Percentiles rank a stretch among this genome's conserved stretches.
These are phyloP conservation scores for Trypanosoma avium DNA, from an alignment of 208 protist genomes.

Conservation along the genomic window DNA sequence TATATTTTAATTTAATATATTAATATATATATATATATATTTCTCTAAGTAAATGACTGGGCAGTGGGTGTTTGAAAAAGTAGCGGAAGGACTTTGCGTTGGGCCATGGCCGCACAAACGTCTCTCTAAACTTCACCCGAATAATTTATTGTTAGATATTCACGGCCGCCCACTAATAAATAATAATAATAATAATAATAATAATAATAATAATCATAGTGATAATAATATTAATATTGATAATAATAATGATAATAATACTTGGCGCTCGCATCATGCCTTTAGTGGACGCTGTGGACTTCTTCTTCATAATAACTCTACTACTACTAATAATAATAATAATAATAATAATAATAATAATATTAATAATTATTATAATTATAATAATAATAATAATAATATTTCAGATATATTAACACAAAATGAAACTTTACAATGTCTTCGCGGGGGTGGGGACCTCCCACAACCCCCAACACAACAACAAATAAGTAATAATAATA, in stretches of 20 bases:
- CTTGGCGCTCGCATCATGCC: slow-evolving; percentile 74
- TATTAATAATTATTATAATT: not conserved
- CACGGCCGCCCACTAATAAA: slow-evolving; percentile 33
- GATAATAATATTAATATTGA: no score
- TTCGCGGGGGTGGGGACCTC: slow-evolving; percentile 1
- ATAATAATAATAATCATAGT: no score
- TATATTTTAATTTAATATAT: not conserved
- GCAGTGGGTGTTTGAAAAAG: slow-evolving; percentile 41
- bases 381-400: not conserved
- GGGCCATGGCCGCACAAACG: not conserved
- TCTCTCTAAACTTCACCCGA: slow-evolving; percentile 6
- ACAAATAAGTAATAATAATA: not conserved
- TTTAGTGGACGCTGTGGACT: slow-evolving; percentile 69
- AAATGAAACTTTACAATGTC: not conserved
- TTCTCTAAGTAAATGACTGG: not conserved
- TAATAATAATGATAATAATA: slow-evolving; percentile 22
- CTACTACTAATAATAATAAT: not conserved
- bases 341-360: not conserved
- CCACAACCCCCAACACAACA: not conserved
- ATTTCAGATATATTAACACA: not conserved
- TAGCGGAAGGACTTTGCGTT: slow-evolving; percentile 33
- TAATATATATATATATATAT: not conserved
- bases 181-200: no score
- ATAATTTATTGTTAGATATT: slow-evolving; percentile 2
- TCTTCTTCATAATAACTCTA: not conserved